These are phyloP conservation scores for Coprinopsis cinerea DNA, from an alignment of 768 basidiomycete species.

Conservation along the genomic window DNA sequence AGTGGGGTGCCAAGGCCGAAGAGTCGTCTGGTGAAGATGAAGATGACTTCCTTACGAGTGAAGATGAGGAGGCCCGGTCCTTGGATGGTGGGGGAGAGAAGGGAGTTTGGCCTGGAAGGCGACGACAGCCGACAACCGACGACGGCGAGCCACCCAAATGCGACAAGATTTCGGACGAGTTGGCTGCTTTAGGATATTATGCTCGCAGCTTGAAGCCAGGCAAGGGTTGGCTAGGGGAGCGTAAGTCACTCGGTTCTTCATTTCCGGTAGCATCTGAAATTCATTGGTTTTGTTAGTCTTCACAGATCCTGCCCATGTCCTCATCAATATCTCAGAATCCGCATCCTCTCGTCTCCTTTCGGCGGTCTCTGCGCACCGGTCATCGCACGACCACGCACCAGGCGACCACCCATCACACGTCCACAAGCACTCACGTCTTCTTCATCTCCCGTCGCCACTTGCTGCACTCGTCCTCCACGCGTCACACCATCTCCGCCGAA, in stretches of 20 bases:
- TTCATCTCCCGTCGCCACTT: conserved; percentile 26
- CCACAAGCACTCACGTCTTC: conserved; percentile 6
- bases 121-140: conserved; percentile 11
- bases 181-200: conserved; percentile 54
- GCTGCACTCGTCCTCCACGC: conserved; percentile 36
- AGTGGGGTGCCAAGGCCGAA: conserved; percentile 1
- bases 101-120: conserved; percentile 10
- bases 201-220: conserved; percentile 57
- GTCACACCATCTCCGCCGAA: conserved; percentile 41
- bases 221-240: conserved; percentile 42
- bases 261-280: not conserved
- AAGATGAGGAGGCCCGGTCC: conserved; percentile 1
- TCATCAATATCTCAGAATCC: conserved; percentile 60
- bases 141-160: conserved; percentile 15
- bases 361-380: not conserved
- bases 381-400: not conserved
- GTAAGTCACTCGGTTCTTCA: conserved; percentile 18
- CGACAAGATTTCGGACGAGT: conserved; percentile 38
- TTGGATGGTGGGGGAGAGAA: conserved; percentile 1
- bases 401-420: not conserved
- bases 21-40: not conserved
- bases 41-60: not conserved
- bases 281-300: conserved; percentile 23
- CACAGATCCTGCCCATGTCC: conserved; percentile 38
- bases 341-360: conserved; percentile 30